Evolutionary conservation across 805 yeast genomes (phyloP).

Genomic region (Barnettozyma pratensis): DNA sequence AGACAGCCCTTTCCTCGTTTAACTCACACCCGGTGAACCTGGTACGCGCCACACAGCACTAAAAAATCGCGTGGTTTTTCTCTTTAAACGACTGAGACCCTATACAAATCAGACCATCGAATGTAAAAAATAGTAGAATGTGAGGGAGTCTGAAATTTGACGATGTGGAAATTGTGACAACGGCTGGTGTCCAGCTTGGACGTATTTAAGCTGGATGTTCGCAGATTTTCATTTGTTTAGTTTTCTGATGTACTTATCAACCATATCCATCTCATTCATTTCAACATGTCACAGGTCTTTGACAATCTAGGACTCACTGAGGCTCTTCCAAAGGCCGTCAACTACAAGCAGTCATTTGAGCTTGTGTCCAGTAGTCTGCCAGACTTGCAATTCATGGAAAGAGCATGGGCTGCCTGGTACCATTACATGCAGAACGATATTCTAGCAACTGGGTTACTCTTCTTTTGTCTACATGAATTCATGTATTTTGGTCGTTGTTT

Average conservation of each 20-base stretch:
- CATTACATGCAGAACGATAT: slow-evolving; percentile 80
- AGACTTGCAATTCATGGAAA: slow-evolving; percentile 41
- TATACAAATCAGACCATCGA: not conserved
- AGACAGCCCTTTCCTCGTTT: not conserved
- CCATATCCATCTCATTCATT: too few species aligned
- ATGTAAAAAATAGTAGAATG: too few species aligned
- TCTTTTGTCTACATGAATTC: slow-evolving; percentile 78
- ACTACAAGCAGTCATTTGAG: slow-evolving; percentile 12
- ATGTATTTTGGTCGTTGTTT: slow-evolving; percentile 88
- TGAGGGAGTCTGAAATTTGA: too few species aligned
- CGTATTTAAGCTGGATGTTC: too few species aligned
- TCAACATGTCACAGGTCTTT: slow-evolving; percentile 18
- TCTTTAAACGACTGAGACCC: not conserved
- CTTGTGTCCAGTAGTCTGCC: slow-evolving; percentile 9
- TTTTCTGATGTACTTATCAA: too few species aligned
- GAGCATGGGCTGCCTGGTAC: slow-evolving; percentile 87
- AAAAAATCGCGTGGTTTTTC: not conserved
- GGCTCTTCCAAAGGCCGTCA: slow-evolving; percentile 13
- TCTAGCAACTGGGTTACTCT: slow-evolving; percentile 85
- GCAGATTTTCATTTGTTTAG: too few species aligned
- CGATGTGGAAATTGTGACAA: not conserved
- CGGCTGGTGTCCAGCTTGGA: not conserved
- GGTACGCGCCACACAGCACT: not conserved
- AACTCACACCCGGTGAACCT: not conserved
- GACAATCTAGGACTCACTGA: slow-evolving; percentile 12